A percentile compares a stretch with the other conserved stretches of the same genome.
Evolutionary conservation across 2,329 filamentous ascomycete species (phyloP).

Genomic region (Aspergillus fijiensis): DNA sequence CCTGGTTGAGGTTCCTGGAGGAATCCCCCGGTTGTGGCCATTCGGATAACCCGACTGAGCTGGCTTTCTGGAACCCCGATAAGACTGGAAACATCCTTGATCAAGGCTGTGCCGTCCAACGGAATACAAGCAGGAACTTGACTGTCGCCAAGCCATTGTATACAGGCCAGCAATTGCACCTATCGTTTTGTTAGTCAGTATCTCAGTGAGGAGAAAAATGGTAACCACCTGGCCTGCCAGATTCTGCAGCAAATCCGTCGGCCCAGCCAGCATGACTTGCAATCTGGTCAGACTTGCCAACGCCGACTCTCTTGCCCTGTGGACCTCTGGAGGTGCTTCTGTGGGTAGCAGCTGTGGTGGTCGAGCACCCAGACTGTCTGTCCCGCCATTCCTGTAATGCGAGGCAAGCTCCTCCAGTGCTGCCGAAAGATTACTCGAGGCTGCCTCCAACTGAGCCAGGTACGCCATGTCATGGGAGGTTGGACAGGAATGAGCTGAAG

Average conservation of each 20-base stretch:
- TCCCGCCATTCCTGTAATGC: background rate
- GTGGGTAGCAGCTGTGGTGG: background rate
- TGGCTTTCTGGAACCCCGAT: slow-evolving; percentile 40
- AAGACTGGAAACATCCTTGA: slow-evolving; percentile 46
- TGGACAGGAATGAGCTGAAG: too few relatives aligned
- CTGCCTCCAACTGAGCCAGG: slow-evolving; percentile 3
- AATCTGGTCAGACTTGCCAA: slow-evolving; percentile 2
- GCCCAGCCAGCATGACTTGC: slow-evolving; percentile 4
- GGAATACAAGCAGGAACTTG: slow-evolving; percentile 50
- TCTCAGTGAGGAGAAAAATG: too few relatives aligned
- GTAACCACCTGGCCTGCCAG: slow-evolving; percentile 15
- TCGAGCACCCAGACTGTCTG: background rate
- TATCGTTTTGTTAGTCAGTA: background rate
- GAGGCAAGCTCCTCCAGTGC: slow-evolving; percentile 6
- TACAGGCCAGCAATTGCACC: slow-evolving; percentile 39
- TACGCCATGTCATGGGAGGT: background rate
- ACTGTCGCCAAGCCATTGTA: slow-evolving; percentile 48
- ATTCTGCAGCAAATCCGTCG: slow-evolving; percentile 26
- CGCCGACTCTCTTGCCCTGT: slow-evolving; percentile 2
- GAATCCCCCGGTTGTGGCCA: slow-evolving; percentile 38
- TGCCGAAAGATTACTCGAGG: background rate
- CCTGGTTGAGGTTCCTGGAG: slow-evolving; percentile 34
- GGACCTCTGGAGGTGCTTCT: slow-evolving; percentile 4
- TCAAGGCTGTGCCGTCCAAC: slow-evolving; percentile 32
- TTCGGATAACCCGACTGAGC: slow-evolving; percentile 38